Evolutionary conservation across 768 basidiomycete species (phyloP).

Genomic region (Suillus spraguei): DNA sequence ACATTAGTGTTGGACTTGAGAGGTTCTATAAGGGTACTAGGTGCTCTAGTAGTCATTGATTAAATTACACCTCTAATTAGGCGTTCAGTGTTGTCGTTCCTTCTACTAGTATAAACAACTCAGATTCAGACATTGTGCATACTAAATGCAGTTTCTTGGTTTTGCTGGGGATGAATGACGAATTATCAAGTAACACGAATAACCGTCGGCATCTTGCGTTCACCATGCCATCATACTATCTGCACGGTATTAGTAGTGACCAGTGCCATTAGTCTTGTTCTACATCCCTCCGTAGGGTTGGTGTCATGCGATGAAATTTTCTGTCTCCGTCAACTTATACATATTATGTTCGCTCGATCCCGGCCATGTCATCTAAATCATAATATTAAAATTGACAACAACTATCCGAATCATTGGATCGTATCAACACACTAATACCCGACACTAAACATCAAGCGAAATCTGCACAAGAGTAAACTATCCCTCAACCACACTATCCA

Average conservation of each 20-base stretch:
- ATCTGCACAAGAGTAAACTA: neutral
- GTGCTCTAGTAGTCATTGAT: neutral
- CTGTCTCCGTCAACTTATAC: too few species aligned
- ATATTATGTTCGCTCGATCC: neutral
- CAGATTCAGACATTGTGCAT: neutral
- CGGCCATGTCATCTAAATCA: neutral
- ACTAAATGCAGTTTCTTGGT: neutral
- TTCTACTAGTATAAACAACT: neutral
- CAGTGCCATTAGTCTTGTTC: too few species aligned
- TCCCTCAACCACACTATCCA: neutral
- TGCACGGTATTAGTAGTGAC: too few species aligned
- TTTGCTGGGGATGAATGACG: neutral
- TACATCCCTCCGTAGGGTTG: too few species aligned
- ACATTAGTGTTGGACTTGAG: neutral
- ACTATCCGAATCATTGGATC: neutral
- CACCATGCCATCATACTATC: too few species aligned
- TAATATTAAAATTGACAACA: neutral
- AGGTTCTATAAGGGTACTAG: neutral
- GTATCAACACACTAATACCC: neutral
- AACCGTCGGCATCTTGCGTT: too few species aligned
- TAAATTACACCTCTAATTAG: neutral
- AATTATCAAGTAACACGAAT: neutral
- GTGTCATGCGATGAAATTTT: too few species aligned
- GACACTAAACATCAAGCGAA: conserved; percentile 2
- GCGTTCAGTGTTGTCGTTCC: neutral